Evolutionary conservation across 1,139 yeast species (phyloP).

Genomic region (Protomyces macrosporus): DNA sequence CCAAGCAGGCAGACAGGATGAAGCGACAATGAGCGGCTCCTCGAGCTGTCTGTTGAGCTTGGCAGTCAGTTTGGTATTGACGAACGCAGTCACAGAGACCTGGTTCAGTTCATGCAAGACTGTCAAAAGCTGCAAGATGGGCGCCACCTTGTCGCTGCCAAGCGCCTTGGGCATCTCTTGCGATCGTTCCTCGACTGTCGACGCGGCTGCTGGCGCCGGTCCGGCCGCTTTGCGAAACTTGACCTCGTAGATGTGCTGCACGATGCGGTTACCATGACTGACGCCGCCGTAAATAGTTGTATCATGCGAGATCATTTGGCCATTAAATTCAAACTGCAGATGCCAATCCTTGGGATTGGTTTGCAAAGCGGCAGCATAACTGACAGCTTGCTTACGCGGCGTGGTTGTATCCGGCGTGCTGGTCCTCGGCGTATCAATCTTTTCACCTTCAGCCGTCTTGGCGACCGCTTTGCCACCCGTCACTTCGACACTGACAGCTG

Average conservation of each 20-base stretch:
- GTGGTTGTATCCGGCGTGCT: not conserved
- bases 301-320: conserved; percentile 57
- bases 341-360: conserved; percentile 40
- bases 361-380: conserved; percentile 31
- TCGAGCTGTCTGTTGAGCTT: conserved; percentile 82
- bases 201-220: conserved; percentile 37
- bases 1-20: conserved; percentile 88
- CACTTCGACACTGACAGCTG: conserved; percentile 1
- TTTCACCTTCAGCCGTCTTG: conserved; percentile 3
- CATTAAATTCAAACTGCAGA: conserved; percentile 60
- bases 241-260: conserved; percentile 47
- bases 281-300: conserved; percentile 79
- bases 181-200: conserved; percentile 35
- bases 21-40: conserved; percentile 78
- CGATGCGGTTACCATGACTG: conserved; percentile 37
- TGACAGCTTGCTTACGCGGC: conserved; percentile 8
- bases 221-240: conserved; percentile 47
- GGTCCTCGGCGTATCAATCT: conserved; percentile 1
- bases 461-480: not conserved
- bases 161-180: conserved; percentile 37
- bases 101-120: conserved; percentile 45
- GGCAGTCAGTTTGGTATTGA: conserved; percentile 79
- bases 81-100: conserved; percentile 49
- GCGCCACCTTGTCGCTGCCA: conserved; percentile 46
- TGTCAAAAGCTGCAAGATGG: conserved; percentile 51